phyloP scores from a whole-genome alignment of 768 basidiomycete genomes.

The Epithele typhae region DNA sequence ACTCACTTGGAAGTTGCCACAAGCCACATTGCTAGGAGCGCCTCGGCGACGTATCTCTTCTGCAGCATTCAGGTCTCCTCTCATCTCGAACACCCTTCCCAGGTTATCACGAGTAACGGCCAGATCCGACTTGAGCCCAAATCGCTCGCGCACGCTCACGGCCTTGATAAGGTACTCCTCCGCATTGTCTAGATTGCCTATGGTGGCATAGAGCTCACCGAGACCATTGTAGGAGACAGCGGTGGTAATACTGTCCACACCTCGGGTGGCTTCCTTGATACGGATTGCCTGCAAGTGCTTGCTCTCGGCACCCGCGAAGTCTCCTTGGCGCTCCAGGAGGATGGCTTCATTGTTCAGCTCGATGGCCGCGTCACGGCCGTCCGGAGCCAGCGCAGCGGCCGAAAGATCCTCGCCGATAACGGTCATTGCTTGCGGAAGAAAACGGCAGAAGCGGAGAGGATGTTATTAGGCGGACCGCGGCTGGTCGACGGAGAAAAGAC shows the following conservation, averaged over 20 bases:
- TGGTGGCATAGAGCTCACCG: slow-evolving; percentile 33
- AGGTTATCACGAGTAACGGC: slow-evolving; percentile 36
- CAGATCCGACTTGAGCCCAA: slow-evolving; percentile 26
- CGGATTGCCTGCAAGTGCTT: slow-evolving; percentile 29
- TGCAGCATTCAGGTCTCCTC: slow-evolving; percentile 28
- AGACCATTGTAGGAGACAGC: slow-evolving; percentile 31
- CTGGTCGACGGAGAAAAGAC: not conserved
- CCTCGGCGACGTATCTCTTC: slow-evolving; percentile 26
- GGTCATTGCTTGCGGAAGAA: too few relatives aligned
- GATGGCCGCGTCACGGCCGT: not conserved
- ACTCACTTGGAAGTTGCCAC: slow-evolving; percentile 26
- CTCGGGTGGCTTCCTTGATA: slow-evolving; percentile 23
- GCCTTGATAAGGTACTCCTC: slow-evolving; percentile 33
- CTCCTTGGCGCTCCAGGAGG: slow-evolving; percentile 18
- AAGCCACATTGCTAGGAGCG: slow-evolving; percentile 22
- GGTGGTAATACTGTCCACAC: slow-evolving; percentile 18
- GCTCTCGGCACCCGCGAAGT: slow-evolving; percentile 26
- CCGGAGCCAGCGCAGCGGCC: too few relatives aligned
- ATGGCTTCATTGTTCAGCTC: slow-evolving; percentile 21
- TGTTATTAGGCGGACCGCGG: too few relatives aligned
- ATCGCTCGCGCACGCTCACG: slow-evolving; percentile 22
- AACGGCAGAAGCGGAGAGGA: too few relatives aligned
- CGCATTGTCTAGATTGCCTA: slow-evolving; percentile 32
- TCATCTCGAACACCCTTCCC: slow-evolving; percentile 31
- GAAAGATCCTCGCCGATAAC: too few relatives aligned